Evolutionary conservation across 164 flowering plant genomes (phyloP), one percentile per base, ranked within the genome.

Genomic region (Chloranthus sessilifolius): DNA sequence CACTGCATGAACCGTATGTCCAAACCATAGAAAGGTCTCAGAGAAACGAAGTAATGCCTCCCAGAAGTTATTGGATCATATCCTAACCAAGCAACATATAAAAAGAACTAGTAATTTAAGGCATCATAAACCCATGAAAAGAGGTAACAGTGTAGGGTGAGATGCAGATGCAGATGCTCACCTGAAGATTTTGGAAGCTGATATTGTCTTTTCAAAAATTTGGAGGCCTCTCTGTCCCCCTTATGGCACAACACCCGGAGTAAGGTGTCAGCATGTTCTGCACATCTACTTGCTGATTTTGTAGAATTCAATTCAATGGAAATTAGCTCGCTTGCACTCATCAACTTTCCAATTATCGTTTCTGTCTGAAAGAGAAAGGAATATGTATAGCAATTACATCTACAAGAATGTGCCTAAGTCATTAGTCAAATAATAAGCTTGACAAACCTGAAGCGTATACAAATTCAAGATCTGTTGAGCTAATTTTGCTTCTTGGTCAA

Each of bases 181-280:
- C 95, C 97, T 72, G 95, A 76, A 50, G 97, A 85, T 47, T 65
- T 56, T n/a, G 97, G 92, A 50, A 89, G 82, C 50, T 73, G 69
- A 61, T 85, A 89, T 34, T 81, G 82, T 52, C 27, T 64, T 60
- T 80, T 80, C 31, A 88, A 66, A 68, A 83, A 88, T 41, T 77
- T 80, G 39, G 92, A 81, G 46, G 95, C 89, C 56, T 75, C 85
- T 52, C 60, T 68, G 45, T 89, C 95, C 52, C 78, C 83, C 63
- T 80, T 89, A 72, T 89, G 97, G 64, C 95, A 85, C 37, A 85
- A 60, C 11, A 85, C 73, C 34, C 95, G 79, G 22, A 85, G 63
- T 44, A 83, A 63, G 48, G 82, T 80, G 45, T 85, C 67, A 23
- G 85, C 82, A 74, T 80, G 78, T 34, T 67, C 77, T 31, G 70